Conservation (phyloP, 176 grass and related monocot species). For the Zizania latifolia region DNA sequence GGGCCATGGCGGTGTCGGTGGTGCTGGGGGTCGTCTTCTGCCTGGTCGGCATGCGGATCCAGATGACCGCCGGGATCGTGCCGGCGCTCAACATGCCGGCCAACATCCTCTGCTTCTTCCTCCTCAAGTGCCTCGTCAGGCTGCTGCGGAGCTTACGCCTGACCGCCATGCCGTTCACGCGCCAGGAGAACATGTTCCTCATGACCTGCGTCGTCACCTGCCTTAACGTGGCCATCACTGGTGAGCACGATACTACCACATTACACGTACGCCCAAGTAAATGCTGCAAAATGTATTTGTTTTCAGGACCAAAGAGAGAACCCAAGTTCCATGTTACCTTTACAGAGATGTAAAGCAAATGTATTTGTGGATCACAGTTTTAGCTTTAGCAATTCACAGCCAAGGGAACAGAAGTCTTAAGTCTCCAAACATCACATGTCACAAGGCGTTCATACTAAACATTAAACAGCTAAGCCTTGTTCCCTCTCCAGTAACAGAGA, state of each 20-base stretch:
- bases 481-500: too few species aligned
- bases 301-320: too few species aligned
- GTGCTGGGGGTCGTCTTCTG: conserved; percentile 34
- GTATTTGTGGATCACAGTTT: too few species aligned
- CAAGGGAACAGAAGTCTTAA: too few species aligned
- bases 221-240: conserved; percentile 23
- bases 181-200: conserved; percentile 56
- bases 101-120: conserved; percentile 48
- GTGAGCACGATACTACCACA: conserved; percentile 3
- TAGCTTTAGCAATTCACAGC: too few species aligned
- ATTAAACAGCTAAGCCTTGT: too few species aligned
- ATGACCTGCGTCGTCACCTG: conserved; percentile 30
- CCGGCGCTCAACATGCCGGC: conserved; percentile 43
- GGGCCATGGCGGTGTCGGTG: conserved; percentile 31
- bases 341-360: too few species aligned
- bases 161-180: conserved; percentile 26
- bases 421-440: too few species aligned
- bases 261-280: background rate
- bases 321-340: too few species aligned
- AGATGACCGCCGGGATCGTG: conserved; percentile 50
- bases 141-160: conserved; percentile 14
- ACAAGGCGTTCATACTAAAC: too few species aligned
- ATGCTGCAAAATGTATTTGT: background rate
- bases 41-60: conserved; percentile 38
- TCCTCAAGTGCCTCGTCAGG: conserved; percentile 22